Conservation (phyloP, 768 basidiomycete genomes). For the Erythrobasidium yunnanense region DNA sequence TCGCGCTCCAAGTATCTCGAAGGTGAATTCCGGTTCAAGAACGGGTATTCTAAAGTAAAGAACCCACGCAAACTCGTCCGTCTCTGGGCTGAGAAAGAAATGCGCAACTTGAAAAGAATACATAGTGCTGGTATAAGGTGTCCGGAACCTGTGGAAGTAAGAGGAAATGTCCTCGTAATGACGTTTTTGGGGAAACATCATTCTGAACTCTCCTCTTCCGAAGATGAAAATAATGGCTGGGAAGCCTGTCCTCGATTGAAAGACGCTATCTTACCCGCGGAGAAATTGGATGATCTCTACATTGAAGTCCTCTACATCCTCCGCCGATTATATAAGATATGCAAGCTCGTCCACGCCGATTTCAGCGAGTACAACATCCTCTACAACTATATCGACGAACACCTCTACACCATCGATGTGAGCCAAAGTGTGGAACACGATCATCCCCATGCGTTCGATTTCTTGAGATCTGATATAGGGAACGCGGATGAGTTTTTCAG, state of each 20-base stretch:
- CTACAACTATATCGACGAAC: slow-evolving; percentile 48
- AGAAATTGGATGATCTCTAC: slow-evolving; percentile 56
- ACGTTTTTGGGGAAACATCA: slow-evolving; percentile 77
- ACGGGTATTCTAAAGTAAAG: slow-evolving; percentile 55
- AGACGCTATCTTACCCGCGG: slow-evolving; percentile 58
- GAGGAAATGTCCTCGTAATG: slow-evolving; percentile 96
- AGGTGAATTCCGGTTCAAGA: slow-evolving; percentile 87
- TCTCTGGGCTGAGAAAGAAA: slow-evolving; percentile 97
- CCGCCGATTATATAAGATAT: slow-evolving; percentile 74
- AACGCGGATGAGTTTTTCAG: slow-evolving; percentile 90
- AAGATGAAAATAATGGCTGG: slow-evolving; percentile 57
- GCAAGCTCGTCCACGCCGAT: slow-evolving; percentile 94
- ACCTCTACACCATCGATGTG: slow-evolving; percentile 91
- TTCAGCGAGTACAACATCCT: slow-evolving; percentile 96
- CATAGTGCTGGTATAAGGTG: slow-evolving; percentile 70
- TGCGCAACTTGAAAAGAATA: slow-evolving; percentile 84
- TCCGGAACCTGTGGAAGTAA: slow-evolving; percentile 81
- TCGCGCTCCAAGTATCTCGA: slow-evolving; percentile 93
- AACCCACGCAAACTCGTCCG: slow-evolving; percentile 99
- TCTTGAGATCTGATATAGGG: slow-evolving; percentile 78
- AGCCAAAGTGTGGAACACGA: slow-evolving; percentile 98
- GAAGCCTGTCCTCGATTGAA: slow-evolving; percentile 81
- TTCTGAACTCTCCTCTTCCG: too few relatives aligned
- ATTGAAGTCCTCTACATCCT: slow-evolving; percentile 65
- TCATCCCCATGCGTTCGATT: slow-evolving; percentile 91